Conservation (phyloP, 352 stramenopile genomes). For the Phytophthora europaea region DNA sequence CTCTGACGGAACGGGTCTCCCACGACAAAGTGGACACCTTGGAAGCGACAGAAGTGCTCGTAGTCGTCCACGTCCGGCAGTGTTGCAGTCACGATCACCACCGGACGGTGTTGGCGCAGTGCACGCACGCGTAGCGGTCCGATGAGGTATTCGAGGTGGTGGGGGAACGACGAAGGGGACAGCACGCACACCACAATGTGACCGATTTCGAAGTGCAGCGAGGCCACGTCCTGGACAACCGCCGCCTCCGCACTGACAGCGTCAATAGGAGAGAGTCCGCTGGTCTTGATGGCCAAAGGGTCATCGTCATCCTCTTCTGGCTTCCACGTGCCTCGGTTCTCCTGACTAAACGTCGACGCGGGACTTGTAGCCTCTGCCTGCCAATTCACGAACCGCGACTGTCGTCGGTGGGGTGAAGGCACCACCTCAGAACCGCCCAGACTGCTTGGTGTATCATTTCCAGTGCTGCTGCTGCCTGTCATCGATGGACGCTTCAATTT, state of each 20-base stretch:
- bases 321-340: slow-evolving; percentile 27
- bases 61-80: slow-evolving; percentile 69
- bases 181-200: slow-evolving; percentile 81
- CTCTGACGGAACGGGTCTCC: slow-evolving; percentile 70
- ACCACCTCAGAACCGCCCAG: slow-evolving; percentile 4
- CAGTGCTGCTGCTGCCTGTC: slow-evolving; percentile 32
- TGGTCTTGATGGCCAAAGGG: slow-evolving; percentile 22
- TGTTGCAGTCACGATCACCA: slow-evolving; percentile 67
- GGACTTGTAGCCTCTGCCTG: slow-evolving; percentile 24
- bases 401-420: slow-evolving; percentile 22
- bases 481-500: slow-evolving; percentile 20
- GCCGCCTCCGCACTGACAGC: slow-evolving; percentile 39
- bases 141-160: slow-evolving; percentile 86
- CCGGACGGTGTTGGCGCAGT: slow-evolving; percentile 71
- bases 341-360: slow-evolving; percentile 15
- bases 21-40: slow-evolving; percentile 73
- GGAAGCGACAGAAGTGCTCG: slow-evolving; percentile 70
- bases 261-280: slow-evolving; percentile 14
- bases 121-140: slow-evolving; percentile 75
- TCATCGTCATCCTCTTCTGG: slow-evolving; percentile 31
- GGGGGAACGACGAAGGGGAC: slow-evolving; percentile 67
- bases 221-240: slow-evolving; percentile 56
- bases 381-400: slow-evolving; percentile 40
- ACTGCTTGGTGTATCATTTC: slow-evolving; percentile 28
- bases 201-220: slow-evolving; percentile 49